Base-by-base conservation (phyloP, 345 rosid genomes). In the Rubroshorea leprosula region DNA sequence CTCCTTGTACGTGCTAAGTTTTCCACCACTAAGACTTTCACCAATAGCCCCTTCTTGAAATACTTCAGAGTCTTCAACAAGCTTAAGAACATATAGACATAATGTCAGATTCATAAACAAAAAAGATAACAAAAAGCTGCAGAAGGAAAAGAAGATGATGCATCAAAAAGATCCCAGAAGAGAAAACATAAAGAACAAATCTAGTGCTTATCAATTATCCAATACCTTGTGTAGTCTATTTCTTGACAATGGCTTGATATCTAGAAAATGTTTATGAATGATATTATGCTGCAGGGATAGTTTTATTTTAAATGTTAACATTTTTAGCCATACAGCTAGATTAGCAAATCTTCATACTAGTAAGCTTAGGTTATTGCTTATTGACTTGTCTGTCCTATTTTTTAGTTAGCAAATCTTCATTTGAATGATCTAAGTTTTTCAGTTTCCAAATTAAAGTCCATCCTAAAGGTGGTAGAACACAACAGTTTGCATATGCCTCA, bases 1-100 rank as follows among this genome's bases (percentile, higher is more conserved):
- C 79, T 89, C 96, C 80, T 92, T 92, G 62, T 92, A 89, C 41
- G 98, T 92, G 81, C 85, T 79, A 64, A 92, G 89, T 70, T 89
- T 92, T 58, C 89, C 96, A 39, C 98, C 98, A 78, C 70, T 72
- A 23, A 74, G 83, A 78, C 87, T 80, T 73, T 84, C 89, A 35
- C 98, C 93, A 51, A 92, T 76, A 70, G 86, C 58, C 51, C 96
- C 98, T 67, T 86, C 96, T 78, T 86, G 98, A 65, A 92, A 89
- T 59, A 89, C 95, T 76, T 92, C 96, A 31, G 98, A 61, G 70
- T 92, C 96, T 72, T 85, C 93, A 51, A 64, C 95, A 62, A 89
- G 81, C 98, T 92, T n/a, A 41, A 61, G 54, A 73, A 70, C 21
- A 35, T 68, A 52, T 59, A 19, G 41, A 64, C n/a, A 35, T 35